Conservation (phyloP, 805 yeast genomes). For the Yamadazyma ubonensis region DNA sequence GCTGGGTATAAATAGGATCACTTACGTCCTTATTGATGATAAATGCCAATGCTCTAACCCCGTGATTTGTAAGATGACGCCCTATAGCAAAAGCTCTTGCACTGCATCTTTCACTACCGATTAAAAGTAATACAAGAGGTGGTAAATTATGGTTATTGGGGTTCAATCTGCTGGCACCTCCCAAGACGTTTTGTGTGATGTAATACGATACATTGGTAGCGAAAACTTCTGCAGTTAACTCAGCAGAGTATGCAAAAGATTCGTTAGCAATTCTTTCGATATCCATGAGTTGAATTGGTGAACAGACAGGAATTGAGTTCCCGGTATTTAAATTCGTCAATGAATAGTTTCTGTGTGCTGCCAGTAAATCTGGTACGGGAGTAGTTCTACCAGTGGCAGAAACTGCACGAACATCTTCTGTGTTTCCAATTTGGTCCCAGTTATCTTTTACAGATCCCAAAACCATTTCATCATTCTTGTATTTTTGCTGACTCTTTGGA, state of each 20-base stretch:
- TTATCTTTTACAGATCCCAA: slow-evolving; percentile 46
- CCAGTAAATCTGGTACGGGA: slow-evolving; percentile 14
- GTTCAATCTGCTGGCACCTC: slow-evolving; percentile 65
- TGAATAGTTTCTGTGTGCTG: slow-evolving; percentile 17
- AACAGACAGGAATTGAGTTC: slow-evolving; percentile 55
- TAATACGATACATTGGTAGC: slow-evolving; percentile 64
- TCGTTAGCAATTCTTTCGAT: slow-evolving; percentile 62
- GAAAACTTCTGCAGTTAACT: slow-evolving; percentile 59
- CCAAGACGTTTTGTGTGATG: slow-evolving; percentile 55
- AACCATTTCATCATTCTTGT: slow-evolving; percentile 75
- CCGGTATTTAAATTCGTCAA: slow-evolving; percentile 21
- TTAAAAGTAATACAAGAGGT: slow-evolving; percentile 68
- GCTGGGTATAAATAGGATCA: slow-evolving; percentile 47
- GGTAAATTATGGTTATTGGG: slow-evolving; percentile 71
- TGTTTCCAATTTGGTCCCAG: slow-evolving; percentile 50
- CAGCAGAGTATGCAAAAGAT: slow-evolving; percentile 47
- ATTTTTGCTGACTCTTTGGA: slow-evolving; percentile 41
- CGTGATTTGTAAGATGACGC: slow-evolving; percentile 72
- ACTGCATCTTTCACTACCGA: slow-evolving; percentile 77
- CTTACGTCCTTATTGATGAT: slow-evolving; percentile 34
- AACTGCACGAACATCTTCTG: slow-evolving; percentile 11
- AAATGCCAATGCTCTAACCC: slow-evolving; percentile 63
- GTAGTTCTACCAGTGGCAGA: slow-evolving; percentile 18
- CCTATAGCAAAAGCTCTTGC: slow-evolving; percentile 75
- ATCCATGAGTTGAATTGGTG: slow-evolving; percentile 78